A percentile compares a stretch with the other conserved stretches of the same genome.
These are phyloP conservation scores for Radiomyces spectabilis DNA, from an alignment of 192 early-diverging fungal genomes.

Conservation along the genomic window DNA sequence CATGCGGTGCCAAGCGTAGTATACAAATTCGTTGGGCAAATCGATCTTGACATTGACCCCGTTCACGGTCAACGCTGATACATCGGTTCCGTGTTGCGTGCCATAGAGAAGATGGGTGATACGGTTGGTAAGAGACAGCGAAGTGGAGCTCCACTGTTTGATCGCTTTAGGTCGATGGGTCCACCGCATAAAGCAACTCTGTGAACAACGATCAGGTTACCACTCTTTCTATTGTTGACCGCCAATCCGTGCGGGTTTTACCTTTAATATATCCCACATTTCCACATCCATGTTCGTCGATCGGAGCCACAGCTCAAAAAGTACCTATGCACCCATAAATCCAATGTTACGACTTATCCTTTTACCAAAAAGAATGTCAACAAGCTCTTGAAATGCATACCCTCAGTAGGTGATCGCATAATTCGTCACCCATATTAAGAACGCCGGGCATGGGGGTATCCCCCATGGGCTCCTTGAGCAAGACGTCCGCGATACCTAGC, in stretches of 20 bases:
- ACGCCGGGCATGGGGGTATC: constrained; percentile 14
- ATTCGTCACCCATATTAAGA: constrained; percentile 63
- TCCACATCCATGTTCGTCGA: constrained; percentile 56
- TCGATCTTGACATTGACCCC: constrained; percentile 52
- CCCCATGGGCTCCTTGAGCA: constrained; percentile 52
- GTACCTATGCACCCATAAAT: constrained; percentile 29
- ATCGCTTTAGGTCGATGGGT: constrained; percentile 65
- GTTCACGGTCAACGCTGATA: constrained; percentile 45
- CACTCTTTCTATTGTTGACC: too few species aligned
- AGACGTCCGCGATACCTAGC: constrained; percentile 65
- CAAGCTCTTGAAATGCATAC: constrained; percentile 26
- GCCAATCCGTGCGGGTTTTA: constrained; percentile 13
- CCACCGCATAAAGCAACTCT: constrained; percentile 58
- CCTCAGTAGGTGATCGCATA: constrained; percentile 64
- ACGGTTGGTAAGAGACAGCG: constrained; percentile 61
- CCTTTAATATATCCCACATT: constrained; percentile 77
- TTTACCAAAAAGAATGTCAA: neutral
- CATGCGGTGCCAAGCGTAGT: constrained; percentile 70
- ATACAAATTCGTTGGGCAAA: constrained; percentile 53
- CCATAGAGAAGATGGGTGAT: constrained; percentile 63
- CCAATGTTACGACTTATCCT: neutral
- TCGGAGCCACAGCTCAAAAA: constrained; percentile 76
- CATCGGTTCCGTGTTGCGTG: constrained; percentile 51
- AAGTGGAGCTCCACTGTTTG: constrained; percentile 67
- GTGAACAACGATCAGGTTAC: too few species aligned